These are phyloP conservation scores for Phytopythium litorale DNA, from an alignment of 352 stramenopile genomes.

Conservation along the genomic window DNA sequence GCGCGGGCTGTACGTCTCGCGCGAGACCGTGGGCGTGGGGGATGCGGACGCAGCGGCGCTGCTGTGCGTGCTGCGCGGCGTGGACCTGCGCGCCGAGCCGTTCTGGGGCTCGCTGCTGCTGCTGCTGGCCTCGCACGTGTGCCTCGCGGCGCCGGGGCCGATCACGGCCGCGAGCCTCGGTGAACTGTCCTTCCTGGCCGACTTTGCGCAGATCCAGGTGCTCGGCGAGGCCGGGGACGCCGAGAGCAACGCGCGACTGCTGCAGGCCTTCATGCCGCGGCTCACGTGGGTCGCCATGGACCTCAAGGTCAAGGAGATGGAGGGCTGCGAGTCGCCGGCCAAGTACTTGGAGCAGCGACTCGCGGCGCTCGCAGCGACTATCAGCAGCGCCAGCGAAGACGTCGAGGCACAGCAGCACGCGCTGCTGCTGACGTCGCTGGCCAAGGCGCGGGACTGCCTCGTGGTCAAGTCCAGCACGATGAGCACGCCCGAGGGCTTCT, in stretches of 20 bases:
- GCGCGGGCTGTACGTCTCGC: conserved; percentile 52
- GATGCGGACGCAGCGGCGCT: conserved; percentile 53
- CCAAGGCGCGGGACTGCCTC: conserved; percentile 49
- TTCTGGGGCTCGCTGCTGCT: conserved; percentile 65
- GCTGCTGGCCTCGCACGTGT: conserved; percentile 55
- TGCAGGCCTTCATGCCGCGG: conserved; percentile 46
- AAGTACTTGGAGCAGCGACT: conserved; percentile 74
- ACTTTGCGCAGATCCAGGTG: conserved; percentile 51
- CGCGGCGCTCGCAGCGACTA: conserved; percentile 15
- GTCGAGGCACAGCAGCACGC: conserved; percentile 32
- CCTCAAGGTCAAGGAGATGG: conserved; percentile 80
- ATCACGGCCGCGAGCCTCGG: conserved; percentile 36
- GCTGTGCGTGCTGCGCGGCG: conserved; percentile 40
- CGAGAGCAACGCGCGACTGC: conserved; percentile 35
- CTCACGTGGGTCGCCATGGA: conserved; percentile 71
- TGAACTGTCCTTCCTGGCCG: conserved; percentile 38
- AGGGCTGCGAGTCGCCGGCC: conserved; percentile 50
- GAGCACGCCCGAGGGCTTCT: conserved; percentile 19
- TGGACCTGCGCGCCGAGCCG: conserved; percentile 46
- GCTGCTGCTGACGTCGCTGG: conserved; percentile 35
- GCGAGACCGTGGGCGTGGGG: conserved; percentile 30
- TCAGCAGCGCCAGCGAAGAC: conserved; percentile 25
- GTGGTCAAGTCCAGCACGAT: conserved; percentile 59
- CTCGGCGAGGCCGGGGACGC: conserved; percentile 13
- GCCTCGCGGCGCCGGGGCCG: conserved; percentile 31